Conservation (phyloP, 1,284 basidiomycete genomes). For the Rhodotorula sp. region DNA sequence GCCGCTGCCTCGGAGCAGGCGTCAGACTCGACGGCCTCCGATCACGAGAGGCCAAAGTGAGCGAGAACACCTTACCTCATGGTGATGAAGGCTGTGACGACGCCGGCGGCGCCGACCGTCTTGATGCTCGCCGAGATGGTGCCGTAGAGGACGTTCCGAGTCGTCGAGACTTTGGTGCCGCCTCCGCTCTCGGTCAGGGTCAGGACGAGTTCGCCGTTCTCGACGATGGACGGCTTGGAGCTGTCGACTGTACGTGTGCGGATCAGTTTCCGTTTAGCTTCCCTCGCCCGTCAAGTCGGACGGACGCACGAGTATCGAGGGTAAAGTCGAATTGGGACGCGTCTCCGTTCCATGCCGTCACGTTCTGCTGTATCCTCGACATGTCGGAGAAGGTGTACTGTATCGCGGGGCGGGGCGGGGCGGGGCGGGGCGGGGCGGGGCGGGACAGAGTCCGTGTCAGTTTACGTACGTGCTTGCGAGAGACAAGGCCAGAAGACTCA, state of each 20-base stretch:
- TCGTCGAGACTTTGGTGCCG: slow-evolving; percentile 38
- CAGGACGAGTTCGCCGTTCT: slow-evolving; percentile 30
- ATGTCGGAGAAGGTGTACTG: slow-evolving; percentile 40
- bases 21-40: too few species aligned
- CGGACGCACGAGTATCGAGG: slow-evolving; percentile 22
- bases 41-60: too few species aligned
- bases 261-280: background rate
- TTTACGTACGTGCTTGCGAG: too few species aligned
- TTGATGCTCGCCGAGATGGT: slow-evolving; percentile 30
- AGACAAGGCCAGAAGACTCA: background rate
- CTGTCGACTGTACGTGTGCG: slow-evolving; percentile 13
- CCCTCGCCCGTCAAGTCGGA: too few species aligned
- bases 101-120: slow-evolving; percentile 23
- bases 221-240: slow-evolving; percentile 24
- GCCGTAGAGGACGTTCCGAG: slow-evolving; percentile 33
- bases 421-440: too few species aligned
- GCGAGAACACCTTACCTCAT: slow-evolving; percentile 11
- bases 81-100: slow-evolving; percentile 40
- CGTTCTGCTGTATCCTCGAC: slow-evolving; percentile 25
- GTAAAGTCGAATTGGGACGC: slow-evolving; percentile 31
- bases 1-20: background rate
- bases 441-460: too few species aligned
- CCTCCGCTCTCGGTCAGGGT: slow-evolving; percentile 31
- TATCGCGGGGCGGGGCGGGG: too few species aligned
- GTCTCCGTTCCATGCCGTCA: slow-evolving; percentile 29